Base-by-base conservation (phyloP, 495 filamentous ascomycete species). In the Penicillium mononematosum region DNA sequence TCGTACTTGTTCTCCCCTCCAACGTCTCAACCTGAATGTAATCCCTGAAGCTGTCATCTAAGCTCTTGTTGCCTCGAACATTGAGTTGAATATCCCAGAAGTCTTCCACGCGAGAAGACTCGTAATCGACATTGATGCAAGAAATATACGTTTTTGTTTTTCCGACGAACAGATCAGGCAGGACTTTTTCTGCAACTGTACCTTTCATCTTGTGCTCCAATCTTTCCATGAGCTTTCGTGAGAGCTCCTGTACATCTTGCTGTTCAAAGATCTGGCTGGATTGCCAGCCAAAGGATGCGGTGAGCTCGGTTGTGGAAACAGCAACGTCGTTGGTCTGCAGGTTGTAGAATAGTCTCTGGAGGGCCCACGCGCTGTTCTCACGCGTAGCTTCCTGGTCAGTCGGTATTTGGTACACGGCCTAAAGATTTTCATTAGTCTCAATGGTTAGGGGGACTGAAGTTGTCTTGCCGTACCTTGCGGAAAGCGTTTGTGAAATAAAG, bases 71-170 rank as follows among this genome's bases (percentile, higher is more conserved):
- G 29, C 91, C 91, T 58, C 89, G 87, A 43, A 99, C 94, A 58
- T 98, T 99, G 59, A 99, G 84, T 66, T 98, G 94, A 50, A 99
- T 88, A 69, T 99, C 94, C 94, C 94, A 99, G 71, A 96, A 99
- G 58, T 98, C 95, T 74, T 99, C 95, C 46, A 92, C 79, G 47
- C 92, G 85, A 32, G 91, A 95, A 7, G 92, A 96, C 70, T 96
- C 91, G 72, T 95, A 99, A 48, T 93, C 87, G 54, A 99, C 94
- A 70, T 99, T 92, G 70, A 98, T 97, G 78, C 94, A 99, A 6
- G 89, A 94, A 56, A 99, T 94, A 71, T 98, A 98, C 1, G 95
- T 99, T 72, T 96, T 96, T 66, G 93, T 89, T 73, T 96, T 96
- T 32, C 94, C 94, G 50, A 92, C 91, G 66, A 99, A 96, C 75